Base-by-base conservation (phyloP, 169 alveolate genomes). In the Eimeria zaria region DNA sequence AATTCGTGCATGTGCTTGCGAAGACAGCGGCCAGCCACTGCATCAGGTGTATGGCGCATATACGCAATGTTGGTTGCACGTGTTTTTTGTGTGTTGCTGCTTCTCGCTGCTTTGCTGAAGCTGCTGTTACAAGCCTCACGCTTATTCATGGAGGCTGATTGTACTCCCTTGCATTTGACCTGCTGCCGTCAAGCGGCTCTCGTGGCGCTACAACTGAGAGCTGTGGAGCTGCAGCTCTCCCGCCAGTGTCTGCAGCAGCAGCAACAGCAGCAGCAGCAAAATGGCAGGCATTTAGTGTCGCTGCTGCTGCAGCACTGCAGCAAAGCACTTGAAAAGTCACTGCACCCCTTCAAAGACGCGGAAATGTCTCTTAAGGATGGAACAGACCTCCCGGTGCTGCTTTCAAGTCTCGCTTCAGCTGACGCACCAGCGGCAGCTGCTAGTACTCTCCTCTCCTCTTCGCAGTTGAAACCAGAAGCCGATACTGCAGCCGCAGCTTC, bases 171-270 rank as follows among this genome's bases (percentile, higher is more conserved):
- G 74, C 97, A 95, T 27, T 11, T 85, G 83, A 71, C 84, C 27
- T 58, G 85, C 58, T 64, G 91, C 87, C 95, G 97, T 24, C 67
- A 83, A 44, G 97, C 95, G 14, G 97, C 97, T n/a, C 84, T 95
- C 22, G 93, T 95, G 30, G 97, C 97, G 58, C 91, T 95, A 74
- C 97, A 95, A 90, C 90, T 83, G 83, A 64, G 84, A 24, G 94
- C 97, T 2, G 95, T 95, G 58, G 94, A 95, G 78, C 53, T 85
- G n/a, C 80, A 53, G 44, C 95, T 95, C 36, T 62, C 96, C 24
- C 93, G 89, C 24, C 81, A 83, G 74, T 58, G 87, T 80, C 39
- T 92, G 88, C 71, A 60, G 81, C 89, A 64, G 55, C 41, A 76
- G 74, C 90, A 55, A 39, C 85, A 55, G 8, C 73, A 89, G 58